Percentiles rank a stretch among this genome's conserved stretches.
phyloP scores from a whole-genome alignment of 192 early-diverging fungal species.

The Backusella liffmaniae region DNA sequence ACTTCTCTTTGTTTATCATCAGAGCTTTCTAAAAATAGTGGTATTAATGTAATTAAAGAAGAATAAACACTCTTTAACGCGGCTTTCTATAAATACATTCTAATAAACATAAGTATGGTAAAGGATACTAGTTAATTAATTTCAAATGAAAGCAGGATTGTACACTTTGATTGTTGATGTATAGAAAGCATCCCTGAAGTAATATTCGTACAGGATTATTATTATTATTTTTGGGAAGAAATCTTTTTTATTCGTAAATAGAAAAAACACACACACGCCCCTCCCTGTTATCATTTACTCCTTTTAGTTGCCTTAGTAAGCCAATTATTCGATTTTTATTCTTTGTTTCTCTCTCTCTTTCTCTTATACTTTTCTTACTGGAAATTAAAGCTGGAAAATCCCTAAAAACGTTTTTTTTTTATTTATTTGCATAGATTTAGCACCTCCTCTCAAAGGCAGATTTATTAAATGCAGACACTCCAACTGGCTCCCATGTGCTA shows the following conservation, averaged over 20 bases:
- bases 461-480: background rate
- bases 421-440: constrained; percentile 1
- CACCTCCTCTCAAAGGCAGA: background rate
- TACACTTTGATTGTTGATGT: background rate
- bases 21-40: background rate
- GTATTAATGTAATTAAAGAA: background rate
- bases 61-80: background rate
- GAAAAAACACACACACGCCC: background rate
- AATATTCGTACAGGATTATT: background rate
- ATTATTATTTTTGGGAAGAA: background rate
- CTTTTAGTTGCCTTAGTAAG: constrained; percentile 4
- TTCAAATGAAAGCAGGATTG: background rate
- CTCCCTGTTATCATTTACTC: background rate
- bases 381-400: background rate
- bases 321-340: background rate
- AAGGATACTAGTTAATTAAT: background rate
- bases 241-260: background rate
- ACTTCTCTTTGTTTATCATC: background rate
- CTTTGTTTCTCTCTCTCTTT: background rate
- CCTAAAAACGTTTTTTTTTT: background rate
- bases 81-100: background rate
- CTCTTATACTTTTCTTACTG: background rate
- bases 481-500: background rate
- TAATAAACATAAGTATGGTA: background rate
- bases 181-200: background rate